Percentiles rank a stretch among this genome's conserved stretches.
phyloP scores from a whole-genome alignment of 495 filamentous ascomycete genomes.

The Trichoderma parareesei region DNA sequence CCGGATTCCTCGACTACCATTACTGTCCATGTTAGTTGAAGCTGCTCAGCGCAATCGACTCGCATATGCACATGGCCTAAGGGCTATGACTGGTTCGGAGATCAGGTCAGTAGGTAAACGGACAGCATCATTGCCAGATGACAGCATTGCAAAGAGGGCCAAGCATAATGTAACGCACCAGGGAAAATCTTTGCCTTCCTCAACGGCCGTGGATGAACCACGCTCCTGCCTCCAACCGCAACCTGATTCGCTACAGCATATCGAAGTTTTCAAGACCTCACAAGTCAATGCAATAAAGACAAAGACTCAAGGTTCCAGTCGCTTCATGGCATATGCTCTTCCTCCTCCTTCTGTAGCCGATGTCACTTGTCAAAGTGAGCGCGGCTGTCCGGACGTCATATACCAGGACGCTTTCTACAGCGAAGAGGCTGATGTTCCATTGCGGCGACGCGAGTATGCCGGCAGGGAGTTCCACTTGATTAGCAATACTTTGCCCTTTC shows the following conservation, averaged over 20 bases:
- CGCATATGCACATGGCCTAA: not conserved
- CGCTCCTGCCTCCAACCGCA: not conserved
- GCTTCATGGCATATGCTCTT: conserved; percentile 11
- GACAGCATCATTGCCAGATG: not conserved
- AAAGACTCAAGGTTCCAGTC: not conserved
- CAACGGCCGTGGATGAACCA: not conserved
- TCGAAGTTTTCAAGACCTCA: not conserved
- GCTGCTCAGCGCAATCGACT: not conserved
- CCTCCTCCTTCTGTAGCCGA: conserved; percentile 31
- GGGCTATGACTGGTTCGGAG: too few relatives aligned
- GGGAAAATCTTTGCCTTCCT: not conserved
- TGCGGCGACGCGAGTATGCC: conserved; percentile 72
- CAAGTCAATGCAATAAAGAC: not conserved
- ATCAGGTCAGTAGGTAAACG: not conserved
- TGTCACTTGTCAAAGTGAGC: conserved; percentile 33
- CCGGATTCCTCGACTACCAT: conserved; percentile 12
- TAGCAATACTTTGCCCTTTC: conserved; percentile 64
- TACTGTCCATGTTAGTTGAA: not conserved
- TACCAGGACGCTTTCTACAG: conserved; percentile 87
- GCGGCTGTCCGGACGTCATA: conserved; percentile 45
- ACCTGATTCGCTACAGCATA: not conserved
- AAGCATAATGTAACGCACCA: not conserved
- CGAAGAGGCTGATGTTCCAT: conserved; percentile 77
- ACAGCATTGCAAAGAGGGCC: not conserved
- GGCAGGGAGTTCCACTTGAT: conserved; percentile 77